Conservation (phyloP, 805 yeast species). For the Myxozyma kluyveri region DNA sequence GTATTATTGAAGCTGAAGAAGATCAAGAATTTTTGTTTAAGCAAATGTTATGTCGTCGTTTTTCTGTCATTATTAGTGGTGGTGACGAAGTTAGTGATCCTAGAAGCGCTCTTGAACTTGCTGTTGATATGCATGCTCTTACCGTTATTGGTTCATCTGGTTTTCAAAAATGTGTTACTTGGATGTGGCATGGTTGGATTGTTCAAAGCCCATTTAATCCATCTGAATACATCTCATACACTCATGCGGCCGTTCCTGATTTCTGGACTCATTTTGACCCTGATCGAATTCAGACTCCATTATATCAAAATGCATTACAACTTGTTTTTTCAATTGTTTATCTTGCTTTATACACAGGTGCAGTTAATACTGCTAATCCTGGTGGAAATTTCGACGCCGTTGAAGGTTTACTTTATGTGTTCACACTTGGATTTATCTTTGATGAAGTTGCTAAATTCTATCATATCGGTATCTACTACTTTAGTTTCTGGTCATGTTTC, state of each 20-base stretch:
- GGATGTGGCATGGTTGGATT: constrained; percentile 95
- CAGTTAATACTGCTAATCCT: constrained; percentile 58
- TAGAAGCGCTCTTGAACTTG: constrained; percentile 74
- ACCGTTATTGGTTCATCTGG: constrained; percentile 76
- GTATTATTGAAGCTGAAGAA: constrained; percentile 59
- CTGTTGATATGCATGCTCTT: constrained; percentile 80
- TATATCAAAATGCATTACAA: constrained; percentile 73
- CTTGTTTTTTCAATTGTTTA: constrained; percentile 64
- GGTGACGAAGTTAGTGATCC: constrained; percentile 58
- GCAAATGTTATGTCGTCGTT: constrained; percentile 69
- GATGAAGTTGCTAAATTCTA: constrained; percentile 72
- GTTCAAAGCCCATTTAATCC: constrained; percentile 71
- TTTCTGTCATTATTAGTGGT: constrained; percentile 55
- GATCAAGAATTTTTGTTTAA: constrained; percentile 52
- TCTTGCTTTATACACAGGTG: constrained; percentile 57
- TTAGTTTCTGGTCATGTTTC: constrained; percentile 77
- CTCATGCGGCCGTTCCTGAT: constrained; percentile 54
- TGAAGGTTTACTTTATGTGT: constrained; percentile 58
- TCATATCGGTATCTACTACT: constrained; percentile 65
- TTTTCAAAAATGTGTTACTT: constrained; percentile 78
- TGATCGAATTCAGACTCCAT: constrained; percentile 75
- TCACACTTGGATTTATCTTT: constrained; percentile 61
- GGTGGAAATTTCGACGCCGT: constrained; percentile 41
- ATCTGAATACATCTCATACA: constrained; percentile 62
- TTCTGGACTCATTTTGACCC: constrained; percentile 71